Base-by-base conservation (phyloP, 2,329 filamentous ascomycete species). In the Trichoderma afroharzianum region DNA sequence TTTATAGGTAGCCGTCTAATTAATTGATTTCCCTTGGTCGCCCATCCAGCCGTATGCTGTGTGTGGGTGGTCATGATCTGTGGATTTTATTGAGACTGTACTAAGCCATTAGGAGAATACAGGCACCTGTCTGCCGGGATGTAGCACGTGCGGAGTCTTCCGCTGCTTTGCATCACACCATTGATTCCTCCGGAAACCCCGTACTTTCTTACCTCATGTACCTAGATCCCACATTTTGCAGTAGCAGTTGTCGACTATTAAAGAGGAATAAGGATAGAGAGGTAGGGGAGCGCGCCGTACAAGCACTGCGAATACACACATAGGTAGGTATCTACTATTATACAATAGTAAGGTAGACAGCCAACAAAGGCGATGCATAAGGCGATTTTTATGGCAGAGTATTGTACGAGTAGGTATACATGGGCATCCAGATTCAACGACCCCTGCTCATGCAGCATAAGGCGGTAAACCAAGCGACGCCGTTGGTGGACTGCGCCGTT, bases 381-480 rank as follows among this genome's bases (percentile, higher is more conserved):
- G n/a, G 1, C 9, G 9, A 50, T n/a, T 21, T 50, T 12, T 21
- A 6, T 50, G 2, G 43, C 6, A 21, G 18, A 50, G 43, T 21
- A 21, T 50, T 50, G 43, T 6, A 39, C 36, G 36, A 39, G n/a
- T 21, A 50, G 18, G n/a, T 21, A 50, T 6, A n/a, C 21, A 62
- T 8, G 32, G 58, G 21, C 58, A 43, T 43, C n/a, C 32, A 61
- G 7, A 55, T 36, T 36, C n/a, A 50, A 50, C 64, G 26, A 61
- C 43, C 39, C 39, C 28, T 33, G 63, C 11, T 55, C 32, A 64
- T 59, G 57, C n/a, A 24, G 58, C 50, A 70, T 6, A 59, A 24
- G 71, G 72, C 72, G 72, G 72, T 53, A 71, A 73, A 73, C 71
- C 30, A 58, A 55, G 62, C 57, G 57, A 36, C 50, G 30, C 67